Evolutionary conservation across 2,329 filamentous ascomycete species (phyloP).

Genomic region (Pseudonectria foliicola): DNA sequence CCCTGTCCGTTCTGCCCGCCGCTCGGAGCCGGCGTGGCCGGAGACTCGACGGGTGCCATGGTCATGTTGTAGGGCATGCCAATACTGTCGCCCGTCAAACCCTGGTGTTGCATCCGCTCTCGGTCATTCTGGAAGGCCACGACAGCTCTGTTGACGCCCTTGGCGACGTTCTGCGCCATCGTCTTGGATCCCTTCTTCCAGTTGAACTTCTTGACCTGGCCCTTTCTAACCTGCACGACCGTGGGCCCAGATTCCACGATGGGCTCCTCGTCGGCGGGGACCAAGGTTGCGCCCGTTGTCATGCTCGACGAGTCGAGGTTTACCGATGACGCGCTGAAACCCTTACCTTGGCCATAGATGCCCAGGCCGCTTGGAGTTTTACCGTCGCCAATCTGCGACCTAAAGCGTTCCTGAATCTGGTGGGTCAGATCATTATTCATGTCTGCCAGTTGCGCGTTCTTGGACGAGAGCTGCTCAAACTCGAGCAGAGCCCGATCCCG

Average conservation of each 20-base stretch:
- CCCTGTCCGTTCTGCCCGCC: conserved; percentile 24
- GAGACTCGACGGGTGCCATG: conserved; percentile 45
- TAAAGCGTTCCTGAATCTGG: conserved; percentile 89
- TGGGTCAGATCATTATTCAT: conserved; percentile 94
- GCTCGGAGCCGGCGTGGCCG: conserved; percentile 17
- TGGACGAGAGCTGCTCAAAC: conserved; percentile 88
- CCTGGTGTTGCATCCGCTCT: conserved; percentile 45
- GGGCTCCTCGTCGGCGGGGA: conserved; percentile 59
- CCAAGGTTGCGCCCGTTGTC: conserved; percentile 51
- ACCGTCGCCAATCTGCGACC: conserved; percentile 58
- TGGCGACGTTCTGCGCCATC: conserved; percentile 87
- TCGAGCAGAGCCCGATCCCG: conserved; percentile 91
- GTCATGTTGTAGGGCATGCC: conserved; percentile 67
- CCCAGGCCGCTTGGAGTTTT: conserved; percentile 48
- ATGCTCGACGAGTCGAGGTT: conserved; percentile 48
- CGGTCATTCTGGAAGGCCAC: conserved; percentile 60
- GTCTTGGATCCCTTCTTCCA: conserved; percentile 97
- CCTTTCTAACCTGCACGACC: conserved; percentile 90
- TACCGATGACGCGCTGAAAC: conserved; percentile 41
- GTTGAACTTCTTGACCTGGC: conserved; percentile 92
- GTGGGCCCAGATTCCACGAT: conserved; percentile 72
- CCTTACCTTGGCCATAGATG: conserved; percentile 49
- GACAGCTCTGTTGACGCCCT: conserved; percentile 89
- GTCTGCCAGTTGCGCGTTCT: conserved; percentile 89
- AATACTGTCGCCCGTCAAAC: conserved; percentile 55